Base-by-base conservation (phyloP, 2,329 filamentous ascomycete species). In the Fusarium sp. region DNA sequence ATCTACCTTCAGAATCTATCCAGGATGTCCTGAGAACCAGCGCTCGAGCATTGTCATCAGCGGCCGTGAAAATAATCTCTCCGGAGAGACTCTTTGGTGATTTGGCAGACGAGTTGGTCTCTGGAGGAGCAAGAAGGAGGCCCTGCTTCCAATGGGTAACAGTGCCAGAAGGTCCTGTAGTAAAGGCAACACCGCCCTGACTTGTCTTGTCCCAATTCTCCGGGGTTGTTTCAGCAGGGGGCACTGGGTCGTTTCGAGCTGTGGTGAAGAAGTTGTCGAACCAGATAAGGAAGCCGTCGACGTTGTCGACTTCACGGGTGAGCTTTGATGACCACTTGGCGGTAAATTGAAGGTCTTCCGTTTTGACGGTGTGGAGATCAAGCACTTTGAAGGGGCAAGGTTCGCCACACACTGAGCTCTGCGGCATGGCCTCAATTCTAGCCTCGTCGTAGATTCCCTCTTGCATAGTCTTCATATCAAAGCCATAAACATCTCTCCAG, bases 401-500 rank as follows among this genome's bases (percentile, higher is more conserved):
- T 13, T 83, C 78, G 26, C 89, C 90, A 65, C 85, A 88, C 40
- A 92, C 71, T 8, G 87, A 85, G 19, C 82, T 81, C 17, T 82
- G 82, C 6, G 90, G 88, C 80, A 94, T 89, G 65, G 90, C 84
- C 61, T 93, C 87, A 61, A 97, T 87, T 61, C 94, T 85, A n/a
- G 90, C 90, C 74, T 97, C 94, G 64, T 95, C 89, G 74, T 91
- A 89, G 60, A 95, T 93, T 39, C 90, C 90, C 45, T 89, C 86
- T 74, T 94, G 90, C 95, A 98, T 97, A 67, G 92, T 89, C 72
- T 87, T 89, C 92, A 97, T 97, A 76, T 96, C 90, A 80, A 98
- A 98, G 49, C 94, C 95, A 78, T 98, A 97, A 7, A 98, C 92
- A 73, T 96, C 89, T 67, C 91, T 87, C 95, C 95, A 98, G 83